These are phyloP conservation scores for Penicillium sp. DNA, from an alignment of 2,329 filamentous ascomycete species.

Conservation along the genomic window DNA sequence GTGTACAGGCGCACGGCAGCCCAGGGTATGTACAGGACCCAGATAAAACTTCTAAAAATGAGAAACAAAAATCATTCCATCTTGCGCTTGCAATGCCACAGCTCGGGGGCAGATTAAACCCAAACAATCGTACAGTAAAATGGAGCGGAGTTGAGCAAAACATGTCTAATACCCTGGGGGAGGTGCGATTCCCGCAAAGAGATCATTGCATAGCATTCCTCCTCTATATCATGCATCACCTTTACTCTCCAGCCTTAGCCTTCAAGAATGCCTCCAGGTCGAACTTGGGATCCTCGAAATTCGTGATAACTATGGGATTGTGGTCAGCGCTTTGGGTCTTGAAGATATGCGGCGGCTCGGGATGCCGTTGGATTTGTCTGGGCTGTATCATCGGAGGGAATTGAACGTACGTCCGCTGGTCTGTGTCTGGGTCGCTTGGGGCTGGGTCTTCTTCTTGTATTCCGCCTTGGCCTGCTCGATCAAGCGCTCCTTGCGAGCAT, in stretches of 20 bases:
- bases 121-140: slow-evolving; percentile 45
- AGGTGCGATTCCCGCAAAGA: slow-evolving; percentile 32
- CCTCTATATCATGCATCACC: slow-evolving; percentile 22
- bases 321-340: slow-evolving; percentile 10
- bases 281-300: slow-evolving; percentile 84
- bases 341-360: slow-evolving; percentile 7
- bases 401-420: slow-evolving; percentile 35
- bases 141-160: slow-evolving; percentile 32
- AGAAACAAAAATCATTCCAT: slow-evolving; percentile 37
- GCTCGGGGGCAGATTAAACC: slow-evolving; percentile 39
- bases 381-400: background rate
- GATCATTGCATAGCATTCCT: slow-evolving; percentile 33
- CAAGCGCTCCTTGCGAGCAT: slow-evolving; percentile 84
- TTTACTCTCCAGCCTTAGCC: slow-evolving; percentile 53
- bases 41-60: slow-evolving; percentile 41
- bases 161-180: slow-evolving; percentile 33
- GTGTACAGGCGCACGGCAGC: slow-evolving; percentile 40
- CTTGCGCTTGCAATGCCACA: slow-evolving; percentile 43
- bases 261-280: slow-evolving; percentile 84
- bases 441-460: slow-evolving; percentile 73
- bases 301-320: slow-evolving; percentile 58
- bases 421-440: slow-evolving; percentile 44
- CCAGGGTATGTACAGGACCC: slow-evolving; percentile 44
- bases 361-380: background rate
- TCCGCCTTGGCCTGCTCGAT: slow-evolving; percentile 92